Evolutionary conservation across 805 yeast genomes (phyloP), one percentile per base, ranked within the genome.

Genomic region (Schwanniomyces occidentalis): DNA sequence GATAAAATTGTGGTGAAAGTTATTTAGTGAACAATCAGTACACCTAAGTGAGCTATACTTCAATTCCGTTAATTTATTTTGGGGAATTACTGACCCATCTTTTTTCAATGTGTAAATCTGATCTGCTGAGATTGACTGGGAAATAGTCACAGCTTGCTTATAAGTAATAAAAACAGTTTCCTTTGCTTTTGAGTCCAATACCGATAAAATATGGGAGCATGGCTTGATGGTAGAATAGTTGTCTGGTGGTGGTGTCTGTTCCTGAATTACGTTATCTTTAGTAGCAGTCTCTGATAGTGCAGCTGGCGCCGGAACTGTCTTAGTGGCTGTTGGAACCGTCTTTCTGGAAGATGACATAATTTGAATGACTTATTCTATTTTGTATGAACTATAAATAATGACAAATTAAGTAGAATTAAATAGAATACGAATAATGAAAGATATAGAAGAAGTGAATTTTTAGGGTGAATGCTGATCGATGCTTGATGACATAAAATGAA

Each of bases 121-220:
- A 32, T 40, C 39, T 13, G 62, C 55, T 33, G 58, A 50, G 24
- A 60, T 48, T 10, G 60, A 50, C 43, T 59, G 68, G 16, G 74
- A 63, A 7, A 78, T 64, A 25, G 66, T 71, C 38, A 76, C 67
- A 2, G 77, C 81, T 38, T 76, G 75, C 29, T 61, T 58, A 47
- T 76, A 78, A 1, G 80, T 75, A 35, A 59, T 57, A 40, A 74
- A 49, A 6, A 76, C 76, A 10, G 69, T 69, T 3, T 72, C 76
- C 32, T 58, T 60, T 7, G 81, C 79, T 30, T 64, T 65, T 17
- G 80, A 67, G 8, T 60, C 63, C 27, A 78, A 54, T 5, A 76
- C 78, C 37, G 71, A 63, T 12, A 52, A 48, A 27, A 78, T 54
- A 49, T 78, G 84, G 7, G 61, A 51, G 51, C 84, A 78, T 0